Evolutionary conservation across 306 rosid genomes (phyloP).

Genomic region (Arachis stenosperma): DNA sequence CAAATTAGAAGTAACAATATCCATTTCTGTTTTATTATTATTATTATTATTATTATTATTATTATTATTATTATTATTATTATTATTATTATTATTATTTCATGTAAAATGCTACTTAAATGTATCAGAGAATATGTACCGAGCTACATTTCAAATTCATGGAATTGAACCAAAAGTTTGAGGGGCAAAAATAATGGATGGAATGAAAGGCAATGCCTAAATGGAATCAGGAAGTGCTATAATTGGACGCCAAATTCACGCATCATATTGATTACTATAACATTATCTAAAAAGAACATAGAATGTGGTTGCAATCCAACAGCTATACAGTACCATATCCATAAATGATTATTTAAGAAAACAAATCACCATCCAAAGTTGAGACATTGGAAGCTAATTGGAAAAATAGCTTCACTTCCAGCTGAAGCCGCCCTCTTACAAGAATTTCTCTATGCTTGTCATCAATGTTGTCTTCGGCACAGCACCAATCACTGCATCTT

Average conservation of each 20-base stretch:
- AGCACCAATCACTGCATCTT: constrained; percentile 81
- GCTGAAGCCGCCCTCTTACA: constrained; percentile 50
- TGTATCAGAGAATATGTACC: too few relatives aligned
- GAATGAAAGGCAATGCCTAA: neutral
- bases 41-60: too few relatives aligned
- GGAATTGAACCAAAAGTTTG: too few relatives aligned
- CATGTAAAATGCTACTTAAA: too few relatives aligned
- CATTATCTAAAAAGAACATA: constrained; percentile 17
- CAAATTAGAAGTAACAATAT: too few relatives aligned
- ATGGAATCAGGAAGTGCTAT: constrained; percentile 17
- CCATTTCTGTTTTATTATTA: too few relatives aligned
- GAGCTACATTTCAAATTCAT: too few relatives aligned
- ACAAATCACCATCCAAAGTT: constrained; percentile 40
- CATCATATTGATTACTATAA: constrained; percentile 37
- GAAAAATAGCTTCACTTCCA: constrained; percentile 48
- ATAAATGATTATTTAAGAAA: constrained; percentile 42
- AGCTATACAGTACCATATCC: constrained; percentile 57
- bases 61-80: too few relatives aligned
- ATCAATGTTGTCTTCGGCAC: constrained; percentile 83
- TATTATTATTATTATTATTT: too few relatives aligned
- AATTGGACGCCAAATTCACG: constrained; percentile 11
- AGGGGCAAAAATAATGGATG: too few relatives aligned
- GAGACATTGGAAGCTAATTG: constrained; percentile 40
- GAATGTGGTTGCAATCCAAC: constrained; percentile 45
- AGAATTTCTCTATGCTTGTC: constrained; percentile 79